Base-by-base conservation (phyloP, 768 basidiomycete species). In the Collybiopsis confluens region DNA sequence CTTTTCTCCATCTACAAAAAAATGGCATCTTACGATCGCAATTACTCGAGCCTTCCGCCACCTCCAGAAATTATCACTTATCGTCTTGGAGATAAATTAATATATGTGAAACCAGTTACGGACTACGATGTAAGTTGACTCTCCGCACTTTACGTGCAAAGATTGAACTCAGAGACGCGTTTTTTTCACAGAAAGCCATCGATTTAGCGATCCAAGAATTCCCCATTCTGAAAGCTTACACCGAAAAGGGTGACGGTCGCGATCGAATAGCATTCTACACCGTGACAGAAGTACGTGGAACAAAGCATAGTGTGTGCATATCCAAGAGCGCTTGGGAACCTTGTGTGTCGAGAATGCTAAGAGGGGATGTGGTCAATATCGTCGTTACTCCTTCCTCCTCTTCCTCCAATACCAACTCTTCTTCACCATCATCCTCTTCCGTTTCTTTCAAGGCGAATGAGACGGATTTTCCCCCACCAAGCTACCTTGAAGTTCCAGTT, bases 291-390 rank as follows among this genome's bases (percentile, higher is more conserved):
- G 61, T 71, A 13, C 65, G 69, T 9, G 66, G 68, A 56, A 68
- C 4, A 56, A 58, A 45, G 54, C 62, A 70, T 44, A 65, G 61
- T 23, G 78, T 78, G 36, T 73, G 73, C 52, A 85, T 81, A 60
- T 83, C 72, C 36, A 77, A 68, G 41, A 73, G 65, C 33, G 83
- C 74, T 33, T 85, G 83, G 83, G 56, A 67, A 4, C 66, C 66
- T 2, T 65, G 80, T 4, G 58, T 73, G 10, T 54, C 70, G 1
- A 68, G 70, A 50, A 60, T 83, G 48, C 47, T 72, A 6, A 68
- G 73, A 18, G 78, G 75, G 24, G 77, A 81, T 45, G 66, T 82
- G 57, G 69, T 83, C 49, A 73, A 80, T 49, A 66, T 83, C 1
- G 57, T 60, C 20, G 58, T 78, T 1, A 65, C 67, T 16, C 70